Evolutionary conservation across 2,329 filamentous ascomycete species (phyloP).

Genomic region (Colletotrichum acutatum): DNA sequence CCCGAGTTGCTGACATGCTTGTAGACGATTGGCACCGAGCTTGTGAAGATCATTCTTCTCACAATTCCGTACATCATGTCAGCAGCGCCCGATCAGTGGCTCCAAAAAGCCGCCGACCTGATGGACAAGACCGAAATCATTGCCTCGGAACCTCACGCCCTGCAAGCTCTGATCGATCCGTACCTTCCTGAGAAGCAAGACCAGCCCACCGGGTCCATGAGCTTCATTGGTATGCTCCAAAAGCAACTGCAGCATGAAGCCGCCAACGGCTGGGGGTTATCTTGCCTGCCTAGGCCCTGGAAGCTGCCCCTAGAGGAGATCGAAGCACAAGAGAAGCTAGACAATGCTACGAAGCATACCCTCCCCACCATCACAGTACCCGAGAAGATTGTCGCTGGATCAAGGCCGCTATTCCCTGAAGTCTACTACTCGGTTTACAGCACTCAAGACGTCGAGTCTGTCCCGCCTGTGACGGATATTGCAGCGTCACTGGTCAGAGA

Average conservation of each 20-base stretch:
- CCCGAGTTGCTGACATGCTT: background rate
- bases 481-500: slow-evolving; percentile 88
- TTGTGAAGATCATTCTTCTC: slow-evolving; percentile 95
- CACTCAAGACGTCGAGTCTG: slow-evolving; percentile 87
- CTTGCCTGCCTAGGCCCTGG: slow-evolving; percentile 75
- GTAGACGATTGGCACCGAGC: slow-evolving; percentile 79
- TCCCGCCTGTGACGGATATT: slow-evolving; percentile 80
- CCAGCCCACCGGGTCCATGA: slow-evolving; percentile 71
- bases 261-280: slow-evolving; percentile 77
- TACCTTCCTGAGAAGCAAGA: slow-evolving; percentile 75
- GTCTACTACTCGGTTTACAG: slow-evolving; percentile 93
- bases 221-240: slow-evolving; percentile 84
- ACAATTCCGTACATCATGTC: slow-evolving; percentile 92
- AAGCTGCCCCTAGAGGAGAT: slow-evolving; percentile 70
- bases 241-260: slow-evolving; percentile 86
- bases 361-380: slow-evolving; percentile 84
- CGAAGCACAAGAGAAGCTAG: slow-evolving; percentile 69
- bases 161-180: slow-evolving; percentile 88
- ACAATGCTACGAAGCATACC: slow-evolving; percentile 74
- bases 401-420: slow-evolving; percentile 86
- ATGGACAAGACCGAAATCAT: slow-evolving; percentile 97
- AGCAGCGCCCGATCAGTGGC: slow-evolving; percentile 75
- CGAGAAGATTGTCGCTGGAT: slow-evolving; percentile 77
- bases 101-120: slow-evolving; percentile 79
- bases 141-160: slow-evolving; percentile 84